A percentile compares a stretch with the other conserved stretches of the same genome.
phyloP scores from a whole-genome alignment of 139 green algal genomes.

The Chlamydomonas incerta region DNA sequence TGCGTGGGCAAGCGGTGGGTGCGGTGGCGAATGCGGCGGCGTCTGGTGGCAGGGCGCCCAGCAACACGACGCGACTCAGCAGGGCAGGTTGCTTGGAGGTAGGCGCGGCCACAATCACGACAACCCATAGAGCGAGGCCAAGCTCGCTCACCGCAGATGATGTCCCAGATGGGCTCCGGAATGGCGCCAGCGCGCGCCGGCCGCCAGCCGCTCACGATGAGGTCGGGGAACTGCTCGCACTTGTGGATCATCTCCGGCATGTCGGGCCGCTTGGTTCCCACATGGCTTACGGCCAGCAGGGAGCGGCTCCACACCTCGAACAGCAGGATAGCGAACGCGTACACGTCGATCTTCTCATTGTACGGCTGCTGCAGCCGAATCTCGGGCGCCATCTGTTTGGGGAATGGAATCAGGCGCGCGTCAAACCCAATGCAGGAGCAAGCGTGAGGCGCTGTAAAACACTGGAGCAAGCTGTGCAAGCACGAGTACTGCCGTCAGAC shows the following conservation, averaged over 20 bases:
- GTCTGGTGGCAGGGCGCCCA: too few species aligned
- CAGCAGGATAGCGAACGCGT: constrained; percentile 31
- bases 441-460: too few species aligned
- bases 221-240: constrained; percentile 4
- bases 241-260: not conserved
- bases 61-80: too few species aligned
- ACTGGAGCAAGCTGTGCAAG: too few species aligned
- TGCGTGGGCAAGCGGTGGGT: too few species aligned
- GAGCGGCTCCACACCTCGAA: constrained; percentile 24
- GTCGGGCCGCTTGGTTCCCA: constrained; percentile 22
- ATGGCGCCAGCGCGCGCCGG: not conserved
- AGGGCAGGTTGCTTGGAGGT: too few species aligned
- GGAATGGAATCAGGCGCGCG: too few species aligned
- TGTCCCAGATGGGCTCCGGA: constrained; percentile 3
- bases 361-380: constrained; percentile 30
- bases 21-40: too few species aligned
- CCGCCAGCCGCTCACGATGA: constrained; percentile 17
- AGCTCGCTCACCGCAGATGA: constrained; percentile 9
- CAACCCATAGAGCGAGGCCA: too few species aligned
- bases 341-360: constrained; percentile 44
- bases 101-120: too few species aligned
- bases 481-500: too few species aligned
- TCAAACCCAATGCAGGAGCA: too few species aligned
- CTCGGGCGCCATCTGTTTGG: constrained; percentile 7
- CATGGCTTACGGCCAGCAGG: constrained; percentile 5